Evolutionary conservation across 2,329 filamentous ascomycete genomes (phyloP).

Genomic region (Trichoderma cornu-damae): DNA sequence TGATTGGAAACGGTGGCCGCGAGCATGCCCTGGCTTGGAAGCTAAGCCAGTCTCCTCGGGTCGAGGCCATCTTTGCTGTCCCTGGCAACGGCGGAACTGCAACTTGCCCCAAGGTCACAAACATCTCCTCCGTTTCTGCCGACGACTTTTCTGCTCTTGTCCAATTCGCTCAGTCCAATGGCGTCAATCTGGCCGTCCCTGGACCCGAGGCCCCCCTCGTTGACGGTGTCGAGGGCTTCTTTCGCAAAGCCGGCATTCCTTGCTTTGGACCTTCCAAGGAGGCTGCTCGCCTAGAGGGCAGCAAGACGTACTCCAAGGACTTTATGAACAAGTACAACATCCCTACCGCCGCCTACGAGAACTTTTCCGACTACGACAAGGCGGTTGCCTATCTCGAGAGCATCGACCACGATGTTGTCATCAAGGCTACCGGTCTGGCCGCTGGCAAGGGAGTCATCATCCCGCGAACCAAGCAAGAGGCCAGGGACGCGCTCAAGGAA

Average conservation of each 20-base stretch:
- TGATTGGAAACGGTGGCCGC: slow-evolving; percentile 89
- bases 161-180: slow-evolving; percentile 64
- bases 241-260: slow-evolving; percentile 66
- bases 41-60: slow-evolving; percentile 71
- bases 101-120: slow-evolving; percentile 63
- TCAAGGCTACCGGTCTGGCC: slow-evolving; percentile 89
- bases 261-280: slow-evolving; percentile 81
- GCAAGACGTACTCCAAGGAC: slow-evolving; percentile 95
- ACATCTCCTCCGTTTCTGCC: slow-evolving; percentile 62
- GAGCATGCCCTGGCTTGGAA: slow-evolving; percentile 97
- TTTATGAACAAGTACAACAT: slow-evolving; percentile 92
- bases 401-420: slow-evolving; percentile 70
- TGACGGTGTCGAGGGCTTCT: slow-evolving; percentile 80
- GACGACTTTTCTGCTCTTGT: slow-evolving; percentile 77
- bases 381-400: slow-evolving; percentile 70
- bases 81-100: slow-evolving; percentile 87
- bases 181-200: slow-evolving; percentile 77
- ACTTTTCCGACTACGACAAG: slow-evolving; percentile 72
- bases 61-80: slow-evolving; percentile 67
- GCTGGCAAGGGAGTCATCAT: slow-evolving; percentile 96
- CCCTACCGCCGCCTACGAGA: slow-evolving; percentile 85
- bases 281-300: slow-evolving; percentile 88
- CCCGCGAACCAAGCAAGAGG: slow-evolving; percentile 74
- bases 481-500: slow-evolving; percentile 71
- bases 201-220: slow-evolving; percentile 94